A percentile compares a stretch with the other conserved stretches of the same genome.
Conservation (phyloP, 2,329 filamentous ascomycete genomes). For the Volutella citrinella region DNA sequence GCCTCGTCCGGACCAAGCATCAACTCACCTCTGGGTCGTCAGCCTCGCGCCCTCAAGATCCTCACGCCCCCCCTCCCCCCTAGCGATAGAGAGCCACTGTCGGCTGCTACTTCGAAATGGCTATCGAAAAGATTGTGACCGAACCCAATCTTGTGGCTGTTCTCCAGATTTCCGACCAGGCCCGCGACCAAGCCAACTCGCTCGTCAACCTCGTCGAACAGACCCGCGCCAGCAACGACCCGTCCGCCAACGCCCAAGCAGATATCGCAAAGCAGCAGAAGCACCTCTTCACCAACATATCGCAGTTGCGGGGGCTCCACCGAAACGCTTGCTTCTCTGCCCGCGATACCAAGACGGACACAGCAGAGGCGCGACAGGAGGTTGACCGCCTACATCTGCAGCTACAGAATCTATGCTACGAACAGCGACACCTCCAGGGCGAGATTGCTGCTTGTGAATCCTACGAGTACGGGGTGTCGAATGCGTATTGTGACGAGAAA, state of each 20-base stretch:
- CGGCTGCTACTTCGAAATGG: no score
- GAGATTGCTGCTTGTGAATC: conserved; percentile 90
- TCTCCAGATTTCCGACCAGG: conserved; percentile 68
- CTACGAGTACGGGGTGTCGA: conserved; percentile 89
- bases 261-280: conserved; percentile 76
- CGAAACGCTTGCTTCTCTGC: conserved; percentile 77
- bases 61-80: no score
- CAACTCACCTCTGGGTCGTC: no score
- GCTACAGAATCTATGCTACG: conserved; percentile 94
- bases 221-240: conserved; percentile 39
- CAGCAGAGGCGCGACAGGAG: conserved; percentile 83
- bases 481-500: no score
- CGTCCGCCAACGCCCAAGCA: conserved; percentile 47
- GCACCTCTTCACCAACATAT: conserved; percentile 72
- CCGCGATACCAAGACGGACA: conserved; percentile 80
- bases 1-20: no score
- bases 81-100: no score
- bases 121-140: conserved; percentile 37
- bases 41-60: no score
- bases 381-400: conserved; percentile 90
- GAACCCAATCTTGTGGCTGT: conserved; percentile 60
- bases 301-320: conserved; percentile 78
- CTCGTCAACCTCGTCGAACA: conserved; percentile 56
- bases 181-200: conserved; percentile 67
- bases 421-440: conserved; percentile 84